A percentile compares a stretch with the other conserved stretches of the same genome.
Conservation (phyloP, 2,329 filamentous ascomycete species). For the Ciborinia camelliae region DNA sequence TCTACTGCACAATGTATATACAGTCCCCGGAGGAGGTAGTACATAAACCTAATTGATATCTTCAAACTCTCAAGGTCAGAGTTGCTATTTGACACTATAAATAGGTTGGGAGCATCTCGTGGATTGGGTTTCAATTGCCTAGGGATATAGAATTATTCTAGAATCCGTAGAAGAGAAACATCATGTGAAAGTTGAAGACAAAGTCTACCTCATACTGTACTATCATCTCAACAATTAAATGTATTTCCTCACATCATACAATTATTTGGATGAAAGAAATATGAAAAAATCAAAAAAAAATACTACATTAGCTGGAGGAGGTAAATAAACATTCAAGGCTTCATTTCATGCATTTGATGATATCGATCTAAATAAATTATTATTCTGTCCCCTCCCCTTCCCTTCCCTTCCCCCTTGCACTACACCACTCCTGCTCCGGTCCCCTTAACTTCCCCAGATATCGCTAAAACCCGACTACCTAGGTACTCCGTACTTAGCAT, state of each 20-base stretch:
- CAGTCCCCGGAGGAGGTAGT: no score
- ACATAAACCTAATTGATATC: neutral
- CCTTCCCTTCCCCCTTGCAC: neutral
- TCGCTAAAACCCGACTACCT: conserved; percentile 3
- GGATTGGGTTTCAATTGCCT: neutral
- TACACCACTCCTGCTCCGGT: neutral
- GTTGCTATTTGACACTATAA: neutral
- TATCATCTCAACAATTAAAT: neutral
- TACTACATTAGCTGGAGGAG: no score
- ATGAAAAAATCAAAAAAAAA: no score
- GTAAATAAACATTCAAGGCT: no score
- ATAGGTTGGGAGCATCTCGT: neutral
- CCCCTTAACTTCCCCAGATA: conserved; percentile 14
- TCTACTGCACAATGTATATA: no score
- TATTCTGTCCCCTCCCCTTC: no score
- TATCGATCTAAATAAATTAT: no score
- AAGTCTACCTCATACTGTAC: neutral
- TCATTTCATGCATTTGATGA: no score
- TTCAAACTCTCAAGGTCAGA: no score
- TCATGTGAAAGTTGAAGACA: neutral
- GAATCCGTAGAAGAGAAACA: neutral
- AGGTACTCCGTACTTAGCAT: no score
- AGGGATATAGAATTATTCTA: neutral
- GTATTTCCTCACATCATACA: no score
- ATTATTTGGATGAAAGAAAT: neutral